Base-by-base conservation (phyloP, 805 yeast species). In the Candida andamanensis region DNA sequence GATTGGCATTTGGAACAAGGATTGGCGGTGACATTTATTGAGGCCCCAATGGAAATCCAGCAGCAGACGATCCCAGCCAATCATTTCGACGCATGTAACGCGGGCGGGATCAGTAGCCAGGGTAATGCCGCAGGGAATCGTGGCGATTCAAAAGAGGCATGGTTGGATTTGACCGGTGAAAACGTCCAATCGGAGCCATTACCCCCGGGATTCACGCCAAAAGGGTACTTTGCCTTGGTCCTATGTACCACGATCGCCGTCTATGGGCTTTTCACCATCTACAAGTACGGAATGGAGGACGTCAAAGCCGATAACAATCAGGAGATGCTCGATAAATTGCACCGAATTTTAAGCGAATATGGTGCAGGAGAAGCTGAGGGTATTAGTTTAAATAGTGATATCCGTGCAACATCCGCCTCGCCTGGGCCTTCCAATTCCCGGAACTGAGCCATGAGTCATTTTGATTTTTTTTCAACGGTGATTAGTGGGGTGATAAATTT, bases 1-100 rank as follows among this genome's bases (percentile, higher is more conserved):
- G 97, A 92, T 58, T 90, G 98, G 98, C 98, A 92, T 67, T 74
- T 90, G 69, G 73, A 79, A 51, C 97, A 92, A 68, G 98, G 98
- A 52, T 73, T 90, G 49, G 95, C 95, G 9, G 48, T 87, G 35
- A 67, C 71, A 8, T 64, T 92, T 26, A 63, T 90, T 33, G 98
- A 90, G 64, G 95, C 86, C 35, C 98, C 98, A 17, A 45, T 56
- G 8, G 69, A 70, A 35, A 68, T 90, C 30, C 85, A 80, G 56
- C 21, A 33, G 15, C 46, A 50, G 15, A 30, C 39, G 11, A 48
- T 78, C 4, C 73, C 76, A 7, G 56, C 56, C 0, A 69, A 74
- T 26, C 81, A 72, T 48, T 51, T 65, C 18, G 60, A 64, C 11
- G 64, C 65, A 4, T 81, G 92, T 52, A 41, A 49, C 4, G 58